Base-by-base conservation (phyloP, 257 asterid species). In the Schizonepeta tenuifolia region DNA sequence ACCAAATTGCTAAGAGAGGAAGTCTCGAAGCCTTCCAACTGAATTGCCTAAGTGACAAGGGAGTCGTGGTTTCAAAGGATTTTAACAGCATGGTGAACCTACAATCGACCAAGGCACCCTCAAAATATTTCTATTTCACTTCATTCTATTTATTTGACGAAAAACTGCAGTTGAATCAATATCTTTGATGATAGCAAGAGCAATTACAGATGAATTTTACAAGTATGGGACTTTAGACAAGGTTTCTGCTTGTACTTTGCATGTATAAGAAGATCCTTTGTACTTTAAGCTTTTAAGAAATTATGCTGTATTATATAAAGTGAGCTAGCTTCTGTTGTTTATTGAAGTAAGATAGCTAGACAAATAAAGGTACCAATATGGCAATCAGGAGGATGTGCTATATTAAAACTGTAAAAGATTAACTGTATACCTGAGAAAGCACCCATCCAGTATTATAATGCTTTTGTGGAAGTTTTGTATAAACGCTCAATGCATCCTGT, bases 371-470 rank as follows among this genome's bases (percentile, higher is more conserved):
- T 69, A 62, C 40, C 31, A 26, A 28, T n/a, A 61, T 50, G 38
- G 43, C 35, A 21, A 53, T 26, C 43, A 36, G 60, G 54, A 67
- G 28, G 59, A 56, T 46, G 50, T 69, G 60, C 40, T 46, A 65
- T 41, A 44, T 7, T 36, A 35, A 53, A 21, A 21, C 17, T 18
- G n/a, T 64, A 46, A 26, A 64, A 59, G 54, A 43, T 17, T 47
- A 71, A 78, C 75, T 72, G 46, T 18, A 58, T 80, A 89, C 96
- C 92, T 91, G 98, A 71, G 96, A 89, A 71, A 87, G 97, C 73
- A 93, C 97, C 97, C 98, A 91, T 82, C 96, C 97, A 0, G 97
- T 91, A 80, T 89, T 89, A 78, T 91, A 93, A 78, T 91, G 98
- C 82, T 91, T 93, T 67, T 80, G 91, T 0, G 98, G 88, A 64